These are phyloP conservation scores for Cetraspora pellucida DNA, from an alignment of 192 early-diverging fungal genomes.

Conservation along the genomic window DNA sequence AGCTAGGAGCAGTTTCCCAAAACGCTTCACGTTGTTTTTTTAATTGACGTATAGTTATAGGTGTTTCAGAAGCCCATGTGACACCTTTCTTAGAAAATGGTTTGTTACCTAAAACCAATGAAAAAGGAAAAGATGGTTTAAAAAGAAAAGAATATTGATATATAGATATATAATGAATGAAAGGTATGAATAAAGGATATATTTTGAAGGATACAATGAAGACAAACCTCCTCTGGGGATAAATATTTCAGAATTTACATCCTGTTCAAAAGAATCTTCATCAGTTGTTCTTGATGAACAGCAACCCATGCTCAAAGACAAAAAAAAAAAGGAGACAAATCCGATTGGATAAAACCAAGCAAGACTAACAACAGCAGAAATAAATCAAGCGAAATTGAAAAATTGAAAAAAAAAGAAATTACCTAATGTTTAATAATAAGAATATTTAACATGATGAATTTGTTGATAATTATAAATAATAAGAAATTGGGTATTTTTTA, in stretches of 20 bases:
- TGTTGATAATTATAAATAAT: too few species aligned
- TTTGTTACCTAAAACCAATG: constrained; percentile 30
- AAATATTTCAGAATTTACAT: not conserved
- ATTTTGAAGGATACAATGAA: not conserved
- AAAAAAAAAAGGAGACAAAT: too few species aligned
- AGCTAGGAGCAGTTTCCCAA: constrained; percentile 75
- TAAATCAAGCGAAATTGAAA: too few species aligned
- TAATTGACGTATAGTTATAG: constrained; percentile 46
- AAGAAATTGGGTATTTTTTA: too few species aligned
- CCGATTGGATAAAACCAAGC: too few species aligned
- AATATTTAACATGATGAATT: too few species aligned
- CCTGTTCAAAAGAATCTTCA: constrained; percentile 15
- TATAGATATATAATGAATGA: not conserved
- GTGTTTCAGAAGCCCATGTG: constrained; percentile 45
- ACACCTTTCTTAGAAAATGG: constrained; percentile 41
- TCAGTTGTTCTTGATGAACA: constrained; percentile 14
- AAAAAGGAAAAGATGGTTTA: not conserved
- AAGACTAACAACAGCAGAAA: too few species aligned
- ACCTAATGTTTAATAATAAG: too few species aligned
- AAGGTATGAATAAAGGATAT: not conserved
- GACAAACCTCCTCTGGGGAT: constrained; percentile 30
- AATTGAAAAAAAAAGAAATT: too few species aligned
- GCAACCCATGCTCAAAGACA: constrained; percentile 7
- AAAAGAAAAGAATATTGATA: not conserved
- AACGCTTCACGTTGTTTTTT: constrained; percentile 62